Evolutionary conservation across 2,329 filamentous ascomycete species (phyloP).

Genomic region (Furcasterigmium furcatum): DNA sequence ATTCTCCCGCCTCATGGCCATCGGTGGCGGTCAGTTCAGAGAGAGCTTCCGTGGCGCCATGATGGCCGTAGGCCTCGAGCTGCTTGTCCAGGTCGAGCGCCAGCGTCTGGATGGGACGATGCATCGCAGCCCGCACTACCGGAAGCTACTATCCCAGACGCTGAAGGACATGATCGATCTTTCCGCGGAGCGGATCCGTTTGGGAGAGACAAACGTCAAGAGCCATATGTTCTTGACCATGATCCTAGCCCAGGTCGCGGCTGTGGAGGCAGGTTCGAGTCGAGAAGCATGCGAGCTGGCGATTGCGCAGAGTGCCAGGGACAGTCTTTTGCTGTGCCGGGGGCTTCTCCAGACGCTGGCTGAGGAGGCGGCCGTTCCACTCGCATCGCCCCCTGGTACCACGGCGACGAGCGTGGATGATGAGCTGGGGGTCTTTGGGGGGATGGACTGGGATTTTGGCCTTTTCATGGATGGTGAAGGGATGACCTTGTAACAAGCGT

Average conservation of each 20-base stretch:
- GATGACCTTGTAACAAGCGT: too few species aligned
- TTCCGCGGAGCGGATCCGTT: conserved; percentile 25
- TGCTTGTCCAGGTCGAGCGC: conserved; percentile 25
- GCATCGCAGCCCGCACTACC: conserved; percentile 17
- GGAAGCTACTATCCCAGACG: conserved; percentile 25
- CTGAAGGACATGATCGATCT: conserved; percentile 22
- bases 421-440: neutral
- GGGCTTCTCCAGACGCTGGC: conserved; percentile 19
- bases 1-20: conserved; percentile 31
- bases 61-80: conserved; percentile 28
- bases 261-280: conserved; percentile 20
- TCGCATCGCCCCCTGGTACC: neutral
- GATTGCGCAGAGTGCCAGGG: conserved; percentile 25
- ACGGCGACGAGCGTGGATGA: neutral
- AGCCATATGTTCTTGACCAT: conserved; percentile 34
- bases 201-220: conserved; percentile 42
- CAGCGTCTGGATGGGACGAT: conserved; percentile 24
- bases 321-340: conserved; percentile 27
- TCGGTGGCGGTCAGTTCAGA: conserved; percentile 36
- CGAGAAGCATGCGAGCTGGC: conserved; percentile 15
- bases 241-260: conserved; percentile 34
- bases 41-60: conserved; percentile 31
- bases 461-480: neutral
- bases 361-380: conserved; percentile 5
- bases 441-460: neutral